Evolutionary conservation across 257 asterid genomes (phyloP).

Genomic region (Nicotiana noctiflora): DNA sequence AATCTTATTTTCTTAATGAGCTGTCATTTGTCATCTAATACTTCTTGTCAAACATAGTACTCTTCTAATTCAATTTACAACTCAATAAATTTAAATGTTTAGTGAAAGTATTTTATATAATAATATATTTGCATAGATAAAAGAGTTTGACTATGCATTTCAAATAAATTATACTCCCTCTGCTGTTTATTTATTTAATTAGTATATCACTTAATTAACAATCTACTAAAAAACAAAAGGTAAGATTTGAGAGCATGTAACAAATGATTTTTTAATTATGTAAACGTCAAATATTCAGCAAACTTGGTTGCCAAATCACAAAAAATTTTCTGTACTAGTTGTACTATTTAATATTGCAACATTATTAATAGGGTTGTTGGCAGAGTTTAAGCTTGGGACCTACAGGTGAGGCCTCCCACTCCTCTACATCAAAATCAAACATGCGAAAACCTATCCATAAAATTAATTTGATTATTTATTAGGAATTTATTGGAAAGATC

Average conservation of each 20-base stretch:
- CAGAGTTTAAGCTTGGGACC: background rate
- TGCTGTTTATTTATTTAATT: too few relatives aligned
- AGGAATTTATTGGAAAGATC: background rate
- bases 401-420: constrained; percentile 1
- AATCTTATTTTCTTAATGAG: background rate
- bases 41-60: background rate
- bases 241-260: too few relatives aligned
- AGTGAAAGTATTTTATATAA: background rate
- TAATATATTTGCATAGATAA: background rate
- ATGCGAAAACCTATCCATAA: background rate
- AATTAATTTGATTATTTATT: background rate
- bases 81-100: background rate
- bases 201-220: too few relatives aligned
- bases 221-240: too few relatives aligned
- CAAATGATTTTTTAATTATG: too few relatives aligned
- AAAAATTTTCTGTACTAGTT: too few relatives aligned
- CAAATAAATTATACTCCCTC: background rate
- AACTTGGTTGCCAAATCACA: too few relatives aligned
- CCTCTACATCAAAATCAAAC: background rate
- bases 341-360: too few relatives aligned
- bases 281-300: too few relatives aligned
- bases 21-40: background rate
- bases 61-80: background rate
- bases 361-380: background rate
- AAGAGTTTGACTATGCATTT: background rate